Base-by-base conservation (phyloP, 805 yeast genomes). In the Tanozyma kutaoensis region DNA sequence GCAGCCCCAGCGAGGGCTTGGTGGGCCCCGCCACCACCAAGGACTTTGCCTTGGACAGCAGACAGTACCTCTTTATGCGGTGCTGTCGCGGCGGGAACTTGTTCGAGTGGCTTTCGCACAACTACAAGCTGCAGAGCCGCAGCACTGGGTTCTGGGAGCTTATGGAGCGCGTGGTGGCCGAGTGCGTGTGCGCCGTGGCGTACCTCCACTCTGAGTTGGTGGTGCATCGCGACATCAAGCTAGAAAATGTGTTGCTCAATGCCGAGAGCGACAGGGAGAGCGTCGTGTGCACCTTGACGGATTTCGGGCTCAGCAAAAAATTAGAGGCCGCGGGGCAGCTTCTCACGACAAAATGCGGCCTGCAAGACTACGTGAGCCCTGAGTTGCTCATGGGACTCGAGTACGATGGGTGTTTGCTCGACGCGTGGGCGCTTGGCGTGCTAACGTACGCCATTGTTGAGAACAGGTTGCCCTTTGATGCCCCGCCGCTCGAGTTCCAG, bases 361-460 rank as follows among this genome's bases (percentile, higher is more conserved):
- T 95, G 1, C 95, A 82, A 36, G 98, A 91, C 47, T 91, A 91
- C 42, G 94, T 91, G 5, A 77, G 95, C 0, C 99, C 98, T 0
- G 99, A 91, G 45, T 54, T 91, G 14, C 56, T 91, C 21, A 70
- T 91, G 72, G 97, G 97, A 1, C 62, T 81, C 30, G 77, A 84
- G 5, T 91, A 91, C 45, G 88, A 88, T 42, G 99, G 99, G 9
- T 67, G 79, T 28, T 72, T 81, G 36, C 77, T 91, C 26, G 99
- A 91, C 48, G 62, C 86, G 12, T 91, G 99, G 99, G 82, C 96
- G 2, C 50, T 86, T 8, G 98, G 98, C 2, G 97, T 91, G 3
- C 58, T 86, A n/a, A 52, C 86, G 1, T 91, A 85, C 43, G 72
- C 93, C 1, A 54, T 88, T 15, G 49, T 91, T 40, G 98, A 91